Conservation (phyloP, 495 filamentous ascomycete genomes). For the Xylaria acuta region DNA sequence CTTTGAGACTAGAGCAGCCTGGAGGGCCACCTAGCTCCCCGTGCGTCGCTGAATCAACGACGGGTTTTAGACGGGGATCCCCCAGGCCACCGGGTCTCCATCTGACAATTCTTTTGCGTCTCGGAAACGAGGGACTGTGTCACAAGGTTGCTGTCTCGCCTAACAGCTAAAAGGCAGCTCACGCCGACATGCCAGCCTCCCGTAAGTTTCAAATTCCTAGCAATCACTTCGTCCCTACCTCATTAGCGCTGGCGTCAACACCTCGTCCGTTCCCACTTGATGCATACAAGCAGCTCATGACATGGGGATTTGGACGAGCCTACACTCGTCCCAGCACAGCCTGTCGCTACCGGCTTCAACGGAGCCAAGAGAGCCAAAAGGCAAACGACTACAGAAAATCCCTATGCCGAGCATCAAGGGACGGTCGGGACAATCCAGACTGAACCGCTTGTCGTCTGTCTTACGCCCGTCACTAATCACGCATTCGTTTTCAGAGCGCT, state of each 20-base stretch:
- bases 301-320: constrained; percentile 10
- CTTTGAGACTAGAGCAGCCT: not conserved
- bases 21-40: constrained; percentile 5
- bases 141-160: constrained; percentile 17
- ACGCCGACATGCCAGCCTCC: constrained; percentile 21
- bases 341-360: constrained; percentile 16
- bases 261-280: not conserved
- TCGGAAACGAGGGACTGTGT: constrained; percentile 20
- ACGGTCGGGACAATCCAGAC: constrained; percentile 35
- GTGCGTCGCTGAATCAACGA: constrained; percentile 18
- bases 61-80: constrained; percentile 23
- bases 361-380: not conserved
- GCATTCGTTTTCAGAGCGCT: constrained; percentile 31
- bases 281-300: constrained; percentile 5
- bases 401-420: constrained; percentile 18
- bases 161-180: constrained; percentile 2
- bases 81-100: constrained; percentile 24
- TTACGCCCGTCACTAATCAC: constrained; percentile 40
- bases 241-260: not conserved
- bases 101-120: constrained; percentile 24
- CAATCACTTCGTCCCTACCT: constrained; percentile 2
- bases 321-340: not conserved
- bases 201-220: constrained; percentile 23
- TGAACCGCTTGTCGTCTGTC: constrained; percentile 39
- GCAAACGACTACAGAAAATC: not conserved